A percentile compares a stretch with the other conserved stretches of the same genome.
These are phyloP conservation scores for Naganishia antarctica DNA, from an alignment of 768 basidiomycete genomes.

Conservation along the genomic window DNA sequence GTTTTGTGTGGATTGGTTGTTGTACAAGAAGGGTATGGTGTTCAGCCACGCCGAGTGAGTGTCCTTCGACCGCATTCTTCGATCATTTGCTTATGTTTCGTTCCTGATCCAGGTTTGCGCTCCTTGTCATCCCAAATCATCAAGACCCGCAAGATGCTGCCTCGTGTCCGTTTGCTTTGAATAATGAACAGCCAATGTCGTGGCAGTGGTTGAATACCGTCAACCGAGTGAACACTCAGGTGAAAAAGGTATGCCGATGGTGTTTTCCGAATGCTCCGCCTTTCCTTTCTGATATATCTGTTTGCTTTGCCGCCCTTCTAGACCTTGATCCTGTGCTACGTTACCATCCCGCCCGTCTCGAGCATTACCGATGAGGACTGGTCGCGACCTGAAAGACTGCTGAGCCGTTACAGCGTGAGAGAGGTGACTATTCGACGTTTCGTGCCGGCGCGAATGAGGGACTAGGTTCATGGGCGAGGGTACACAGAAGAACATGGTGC, in stretches of 20 bases:
- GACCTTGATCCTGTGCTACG: constrained; percentile 85
- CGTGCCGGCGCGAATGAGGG: constrained; percentile 86
- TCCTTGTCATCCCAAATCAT: constrained; percentile 86
- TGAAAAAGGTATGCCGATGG: constrained; percentile 71
- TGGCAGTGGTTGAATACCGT: constrained; percentile 98
- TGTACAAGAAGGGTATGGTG: constrained; percentile 91
- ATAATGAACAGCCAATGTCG: constrained; percentile 63
- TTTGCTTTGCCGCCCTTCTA: constrained; percentile 42
- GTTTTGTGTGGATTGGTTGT: constrained; percentile 89
- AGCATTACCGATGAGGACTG: constrained; percentile 55
- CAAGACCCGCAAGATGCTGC: constrained; percentile 70
- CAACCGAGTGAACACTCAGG: constrained; percentile 92
- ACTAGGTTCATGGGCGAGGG: constrained; percentile 51
- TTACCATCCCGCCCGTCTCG: constrained; percentile 74
- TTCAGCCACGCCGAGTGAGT: constrained; percentile 92
- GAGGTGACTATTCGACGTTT: constrained; percentile 82
- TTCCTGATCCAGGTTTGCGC: constrained; percentile 63
- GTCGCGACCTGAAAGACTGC: constrained; percentile 66
- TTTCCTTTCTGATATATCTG: not conserved
- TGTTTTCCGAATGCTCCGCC: too few relatives aligned
- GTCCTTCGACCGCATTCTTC: not conserved
- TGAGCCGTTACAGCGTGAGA: constrained; percentile 65
- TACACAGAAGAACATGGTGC: not conserved
- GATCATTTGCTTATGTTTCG: not conserved
- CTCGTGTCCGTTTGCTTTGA: constrained; percentile 61